Conservation (phyloP, 2,329 filamentous ascomycete genomes). For the Herpotrichia juniperi region DNA sequence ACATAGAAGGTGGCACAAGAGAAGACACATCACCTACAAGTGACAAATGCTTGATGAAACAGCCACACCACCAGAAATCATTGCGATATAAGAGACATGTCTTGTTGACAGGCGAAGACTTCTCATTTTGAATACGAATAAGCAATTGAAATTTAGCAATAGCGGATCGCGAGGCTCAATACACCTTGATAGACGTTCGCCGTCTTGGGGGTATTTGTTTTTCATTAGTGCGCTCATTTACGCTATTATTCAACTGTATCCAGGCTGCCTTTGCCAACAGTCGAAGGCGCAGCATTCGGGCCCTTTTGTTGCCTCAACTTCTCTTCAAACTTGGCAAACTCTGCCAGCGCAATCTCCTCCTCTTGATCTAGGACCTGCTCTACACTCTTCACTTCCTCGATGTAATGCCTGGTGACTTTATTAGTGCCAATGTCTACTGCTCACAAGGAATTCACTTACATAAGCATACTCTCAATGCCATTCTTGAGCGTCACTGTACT, state of each 20-base stretch:
- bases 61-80: no score
- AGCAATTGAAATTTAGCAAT: no score
- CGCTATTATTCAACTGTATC: conserved; percentile 52
- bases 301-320: conserved; percentile 70
- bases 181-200: no score
- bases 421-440: conserved; percentile 16
- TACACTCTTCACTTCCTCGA: conserved; percentile 94
- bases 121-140: no score
- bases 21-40: no score
- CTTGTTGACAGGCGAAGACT: no score
- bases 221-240: no score
- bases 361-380: conserved; percentile 90
- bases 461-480: conserved; percentile 97
- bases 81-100: no score
- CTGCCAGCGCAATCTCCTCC: conserved; percentile 82
- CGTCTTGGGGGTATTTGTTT: no score
- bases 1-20: no score
- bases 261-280: conserved; percentile 58
- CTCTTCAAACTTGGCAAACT: conserved; percentile 96
- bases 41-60: no score
- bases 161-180: no score
- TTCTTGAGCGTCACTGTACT: conserved; percentile 97
- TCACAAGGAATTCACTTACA: conserved; percentile 64
- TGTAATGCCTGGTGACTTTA: conserved; percentile 59
- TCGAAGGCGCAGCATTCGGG: conserved; percentile 55